Evolutionary conservation across 352 stramenopile species (phyloP), one percentile per base, ranked within the genome.

Genomic region (Pythium volutum): DNA sequence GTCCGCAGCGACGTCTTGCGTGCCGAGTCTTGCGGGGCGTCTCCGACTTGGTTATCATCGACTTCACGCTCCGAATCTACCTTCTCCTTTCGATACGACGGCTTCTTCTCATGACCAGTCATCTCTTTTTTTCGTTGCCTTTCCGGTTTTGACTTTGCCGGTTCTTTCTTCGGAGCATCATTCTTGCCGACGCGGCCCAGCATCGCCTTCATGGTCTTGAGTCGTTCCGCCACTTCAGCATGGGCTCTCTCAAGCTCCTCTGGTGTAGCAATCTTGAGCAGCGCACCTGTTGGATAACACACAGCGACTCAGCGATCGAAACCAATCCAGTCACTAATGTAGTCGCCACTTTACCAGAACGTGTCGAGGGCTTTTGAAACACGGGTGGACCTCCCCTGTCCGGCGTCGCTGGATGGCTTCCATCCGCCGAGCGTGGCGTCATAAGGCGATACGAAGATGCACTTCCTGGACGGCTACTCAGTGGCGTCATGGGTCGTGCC

Each of bases 181-280:
- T 14, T 29, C 18, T 54, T 67, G 0, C 64, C 76, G 0, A 88
- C 61, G 16, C 74, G 76, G 41, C 74, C 55, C 23, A 91, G 56
- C 53, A 91, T 62, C 1, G 66, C 55, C 31, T 84, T 87, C 67
- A 91, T 82, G 48, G 79, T 85, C 16, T 85, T 64, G 3, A 91
- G 62, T 2, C 77, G 72, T 50, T 78, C 64, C 4, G 50, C 66
- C 10, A 88, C 79, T 22, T 89, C 75, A 4, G 73, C 64, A 54
- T 89, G 62, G 7, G 74, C 75, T 43, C 73, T 72, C 10, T 81
- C 72, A 15, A 89, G 64, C 31, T 91, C 81, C 26, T 64, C 52
- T 23, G 64, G 57, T 23, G 64, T 61, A 2, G 75, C 69, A 22
- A 89, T 43, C 55, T 89, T 89, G 42, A 71, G 57, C 18, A 89